Evolutionary conservation across 495 filamentous ascomycete species (phyloP).

Genomic region (Pseudoneurospora amorphoporcata): DNA sequence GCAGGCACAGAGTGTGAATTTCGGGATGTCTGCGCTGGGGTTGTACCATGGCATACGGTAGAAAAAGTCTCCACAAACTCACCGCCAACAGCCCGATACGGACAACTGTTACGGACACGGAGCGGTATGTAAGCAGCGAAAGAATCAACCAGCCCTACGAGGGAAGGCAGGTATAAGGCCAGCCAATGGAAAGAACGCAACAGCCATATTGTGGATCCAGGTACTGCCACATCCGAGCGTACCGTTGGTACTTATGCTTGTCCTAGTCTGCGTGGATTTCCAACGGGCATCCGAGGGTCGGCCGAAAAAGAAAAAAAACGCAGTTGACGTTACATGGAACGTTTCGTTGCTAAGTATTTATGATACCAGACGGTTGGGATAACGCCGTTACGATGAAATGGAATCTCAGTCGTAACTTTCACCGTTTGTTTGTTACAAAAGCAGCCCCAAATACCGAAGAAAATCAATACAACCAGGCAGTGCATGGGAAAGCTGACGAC

Average conservation of each 20-base stretch:
- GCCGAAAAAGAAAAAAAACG: background rate
- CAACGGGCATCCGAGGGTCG: background rate
- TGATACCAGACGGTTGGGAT: background rate
- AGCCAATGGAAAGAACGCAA: background rate
- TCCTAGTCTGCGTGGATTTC: background rate
- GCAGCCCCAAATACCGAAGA: background rate
- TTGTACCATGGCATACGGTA: background rate
- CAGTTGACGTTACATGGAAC: background rate
- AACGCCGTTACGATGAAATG: background rate
- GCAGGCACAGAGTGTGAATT: background rate
- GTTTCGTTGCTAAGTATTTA: background rate
- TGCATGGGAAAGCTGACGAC: background rate
- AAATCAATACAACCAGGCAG: background rate
- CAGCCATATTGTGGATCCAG: background rate
- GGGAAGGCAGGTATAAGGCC: background rate
- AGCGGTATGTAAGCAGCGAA: background rate
- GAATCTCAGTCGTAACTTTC: background rate
- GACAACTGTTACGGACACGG: background rate
- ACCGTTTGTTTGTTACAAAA: background rate
- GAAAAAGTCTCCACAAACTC: background rate
- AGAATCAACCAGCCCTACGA: background rate
- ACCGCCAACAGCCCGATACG: background rate
- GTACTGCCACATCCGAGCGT: background rate
- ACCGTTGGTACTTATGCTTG: background rate
- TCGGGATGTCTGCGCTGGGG: background rate